Percentiles rank a stretch among this genome's conserved stretches.
These are phyloP conservation scores for Melastoma malabathricum DNA, from an alignment of 345 rosid genomes.

Conservation along the genomic window DNA sequence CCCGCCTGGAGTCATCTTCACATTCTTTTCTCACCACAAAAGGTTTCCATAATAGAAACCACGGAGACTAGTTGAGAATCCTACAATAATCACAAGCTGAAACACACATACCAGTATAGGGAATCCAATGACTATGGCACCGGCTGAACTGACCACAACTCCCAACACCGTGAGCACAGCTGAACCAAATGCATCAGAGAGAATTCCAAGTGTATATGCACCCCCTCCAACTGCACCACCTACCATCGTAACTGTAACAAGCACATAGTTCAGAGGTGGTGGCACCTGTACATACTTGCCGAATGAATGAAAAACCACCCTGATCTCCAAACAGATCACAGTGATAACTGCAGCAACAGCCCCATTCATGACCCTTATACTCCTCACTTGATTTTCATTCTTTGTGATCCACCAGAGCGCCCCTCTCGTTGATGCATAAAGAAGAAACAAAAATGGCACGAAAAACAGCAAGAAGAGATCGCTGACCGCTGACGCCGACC, in stretches of 20 bases:
- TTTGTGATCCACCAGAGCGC: constrained; percentile 94
- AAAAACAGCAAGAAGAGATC: constrained; percentile 84
- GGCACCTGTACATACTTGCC: constrained; percentile 95
- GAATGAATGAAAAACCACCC: constrained; percentile 91
- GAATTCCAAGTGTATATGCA: constrained; percentile 73
- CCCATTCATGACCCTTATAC: constrained; percentile 78
- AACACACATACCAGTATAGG: constrained; percentile 60
- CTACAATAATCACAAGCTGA: no score
- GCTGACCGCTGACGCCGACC: constrained; percentile 54
- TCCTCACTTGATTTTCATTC: constrained; percentile 51
- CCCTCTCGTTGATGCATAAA: constrained; percentile 85
- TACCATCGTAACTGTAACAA: constrained; percentile 79
- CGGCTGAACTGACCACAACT: constrained; percentile 81
- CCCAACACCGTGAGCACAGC: constrained; percentile 61
- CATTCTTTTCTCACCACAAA: no score
- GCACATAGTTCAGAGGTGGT: constrained; percentile 71
- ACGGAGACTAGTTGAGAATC: no score
- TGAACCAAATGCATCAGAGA: constrained; percentile 74
- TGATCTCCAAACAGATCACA: constrained; percentile 81
- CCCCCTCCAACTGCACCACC: constrained; percentile 93
- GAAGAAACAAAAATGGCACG: constrained; percentile 76
- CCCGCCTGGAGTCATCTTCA: no score
- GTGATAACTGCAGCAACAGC: constrained; percentile 75
- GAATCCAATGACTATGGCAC: constrained; percentile 87
- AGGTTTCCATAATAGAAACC: no score